Evolutionary conservation across 371 early-diverging fungal genomes (phyloP), one percentile per base, ranked within the genome.

Genomic region (Circinella minor): DNA sequence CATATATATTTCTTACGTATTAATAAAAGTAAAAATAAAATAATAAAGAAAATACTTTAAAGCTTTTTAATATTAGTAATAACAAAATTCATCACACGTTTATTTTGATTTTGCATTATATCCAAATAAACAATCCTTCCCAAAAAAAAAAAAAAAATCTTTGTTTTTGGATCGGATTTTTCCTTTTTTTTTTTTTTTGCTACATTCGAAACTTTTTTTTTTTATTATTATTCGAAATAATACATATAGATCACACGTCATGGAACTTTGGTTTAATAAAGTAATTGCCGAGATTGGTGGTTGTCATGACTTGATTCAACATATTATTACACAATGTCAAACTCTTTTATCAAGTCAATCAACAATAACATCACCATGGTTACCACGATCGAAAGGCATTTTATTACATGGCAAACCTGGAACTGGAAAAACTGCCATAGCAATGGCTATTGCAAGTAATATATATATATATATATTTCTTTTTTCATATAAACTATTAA

Each of bases 361-460:
- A 51, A 70, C 17, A 59, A 84, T 18, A 68, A 63, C 17, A 66
- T 69, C 1, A 71, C 63, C 72, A 49, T 8, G 20, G 43, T 62
- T 74, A 57, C 71, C 69, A 27, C 69, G 76, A 61, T 76, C 82
- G 8, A 89, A 86, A 66, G 90, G 87, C 14, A 67, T 79, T 18
- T 36, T 89, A 38, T 49, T 91, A 1, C 76, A 79, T 59, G 91
- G 91, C 48, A 86, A 81, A 37, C 91, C 91, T 11, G 91, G 91
- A 10, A 86, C 84, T 34, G 91, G 91, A 43, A 91, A 91, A 74
- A 90, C 89, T 14, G 79, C 77, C 14, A 65, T 90, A n/a, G 88
- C 89, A 9, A 70, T 81, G 13, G 65, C 78, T 36, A 68, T 91
- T 39, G 87, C 89, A 43, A 76, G 88, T 86, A 81, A 67, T 72